Base-by-base conservation (phyloP, 352 stramenopile species). In the Phytophthora pistaciae region DNA sequence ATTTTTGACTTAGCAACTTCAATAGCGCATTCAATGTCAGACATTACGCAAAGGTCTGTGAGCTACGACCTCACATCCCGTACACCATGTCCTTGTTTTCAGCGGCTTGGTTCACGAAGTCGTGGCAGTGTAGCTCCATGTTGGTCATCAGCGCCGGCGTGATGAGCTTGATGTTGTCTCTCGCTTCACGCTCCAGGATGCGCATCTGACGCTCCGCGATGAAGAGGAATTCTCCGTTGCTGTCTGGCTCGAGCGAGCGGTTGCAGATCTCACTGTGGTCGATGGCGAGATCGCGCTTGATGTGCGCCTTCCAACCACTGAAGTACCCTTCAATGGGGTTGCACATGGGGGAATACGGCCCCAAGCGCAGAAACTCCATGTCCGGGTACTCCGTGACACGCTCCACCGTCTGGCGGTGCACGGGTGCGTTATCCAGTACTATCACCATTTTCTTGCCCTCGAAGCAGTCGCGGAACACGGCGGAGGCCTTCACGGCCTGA, bases 381-480 rank as follows among this genome's bases (percentile, higher is more conserved):
- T 44, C 38, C 11, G 9, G 38, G 36, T 18, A 3, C 36, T 44
- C 36, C 36, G 25, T 49, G 31, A 60, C 33, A 13, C n/a, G 54
- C 3, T 29, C 33, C n/a, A 50, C 54, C 1, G 54, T 60, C 14
- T 60, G 54, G 21, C 33, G 14, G 31, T 50, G 54, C 10, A 33
- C 33, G 10, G 54, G 54, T 1, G 21, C 36, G 4, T 61, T 61
- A 25, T 61, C 36, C 3, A 61, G 20, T 9, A 53, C 55, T 8
- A 61, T 52, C 33, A 52, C 38, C 9, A 52, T 2, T 23, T 61
- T 50, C 36, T 61, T 61, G 33, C 21, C 23, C 21, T 38, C 8
- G 20, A 61, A 61, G 20, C 21, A 50, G 9, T 5, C 25, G 3
- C 21, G 55, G 8, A 61, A 53, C 20, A 8, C 10, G 5, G 36